Percentiles rank a stretch among this genome's conserved stretches.
Evolutionary conservation across 495 filamentous ascomycete species (phyloP).

Genomic region (Hypoxylon rickii): DNA sequence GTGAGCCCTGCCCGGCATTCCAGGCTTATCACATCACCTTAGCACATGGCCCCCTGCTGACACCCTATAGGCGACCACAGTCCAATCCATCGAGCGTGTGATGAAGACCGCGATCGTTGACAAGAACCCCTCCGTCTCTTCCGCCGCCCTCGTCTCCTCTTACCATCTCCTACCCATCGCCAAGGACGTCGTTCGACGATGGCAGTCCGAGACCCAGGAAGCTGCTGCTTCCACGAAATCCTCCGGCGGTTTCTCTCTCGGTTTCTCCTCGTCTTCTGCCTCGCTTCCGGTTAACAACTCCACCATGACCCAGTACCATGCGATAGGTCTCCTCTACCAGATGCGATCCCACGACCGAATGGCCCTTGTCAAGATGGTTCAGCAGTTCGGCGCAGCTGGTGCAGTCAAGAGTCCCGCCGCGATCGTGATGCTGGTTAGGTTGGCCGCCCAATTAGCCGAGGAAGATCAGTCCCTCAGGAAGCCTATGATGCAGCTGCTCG

Average conservation of each 20-base stretch:
- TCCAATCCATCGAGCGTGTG: conserved; percentile 95
- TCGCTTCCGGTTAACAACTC: conserved; percentile 76
- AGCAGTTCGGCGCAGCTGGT: conserved; percentile 90
- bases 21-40: conserved; percentile 2
- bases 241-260: conserved; percentile 83
- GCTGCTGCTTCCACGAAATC: conserved; percentile 89
- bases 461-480: conserved; percentile 87
- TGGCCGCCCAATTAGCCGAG: conserved; percentile 93
- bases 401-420: conserved; percentile 94
- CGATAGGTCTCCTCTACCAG: conserved; percentile 95
- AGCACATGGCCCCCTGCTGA: conserved; percentile 31
- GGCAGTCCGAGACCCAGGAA: conserved; percentile 99
- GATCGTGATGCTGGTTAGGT: conserved; percentile 84
- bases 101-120: conserved; percentile 99
- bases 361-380: conserved; percentile 99
- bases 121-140: conserved; percentile 97
- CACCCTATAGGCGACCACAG: conserved; percentile 77
- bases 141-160: conserved; percentile 93
- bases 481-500: conserved; percentile 92
- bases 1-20: conserved; percentile 55
- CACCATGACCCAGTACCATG: conserved; percentile 98
- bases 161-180: conserved; percentile 98
- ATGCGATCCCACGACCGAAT: conserved; percentile 98
- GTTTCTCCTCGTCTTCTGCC: conserved; percentile 76
- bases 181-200: conserved; percentile 91